These are phyloP conservation scores for Trichoderma atroviride DNA, from an alignment of 2,329 filamentous ascomycete genomes.

Conservation along the genomic window DNA sequence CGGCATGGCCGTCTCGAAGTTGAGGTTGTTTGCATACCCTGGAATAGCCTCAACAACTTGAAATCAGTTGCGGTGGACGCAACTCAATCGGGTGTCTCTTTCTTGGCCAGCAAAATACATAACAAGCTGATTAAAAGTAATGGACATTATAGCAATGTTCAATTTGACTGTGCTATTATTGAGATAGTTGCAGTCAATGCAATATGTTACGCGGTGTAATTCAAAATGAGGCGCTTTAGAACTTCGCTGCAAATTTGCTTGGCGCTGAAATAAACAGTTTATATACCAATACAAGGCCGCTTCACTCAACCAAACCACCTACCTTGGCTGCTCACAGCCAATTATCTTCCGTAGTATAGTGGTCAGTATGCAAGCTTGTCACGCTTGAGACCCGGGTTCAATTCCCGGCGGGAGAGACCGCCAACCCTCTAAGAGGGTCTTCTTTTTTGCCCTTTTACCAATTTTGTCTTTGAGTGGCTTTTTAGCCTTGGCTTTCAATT, in stretches of 20 bases:
- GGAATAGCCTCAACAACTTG: not conserved
- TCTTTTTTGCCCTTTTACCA: not conserved
- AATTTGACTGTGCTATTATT: not conserved
- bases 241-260: not conserved
- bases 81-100: not conserved
- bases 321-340: conserved; percentile 26
- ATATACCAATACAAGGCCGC: not conserved
- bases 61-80: not conserved
- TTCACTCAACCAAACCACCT: not conserved
- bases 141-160: not conserved
- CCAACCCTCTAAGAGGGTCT: conserved; percentile 16
- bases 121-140: too few relatives aligned
- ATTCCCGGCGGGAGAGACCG: conserved; percentile 32
- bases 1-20: not conserved
- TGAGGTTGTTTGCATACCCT: not conserved
- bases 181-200: accelerated
- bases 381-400: conserved; percentile 33
- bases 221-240: not conserved
- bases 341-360: conserved; percentile 32
- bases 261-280: not conserved
- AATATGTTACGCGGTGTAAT: not conserved
- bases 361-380: conserved; percentile 34
- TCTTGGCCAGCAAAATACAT: not conserved
- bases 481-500: not conserved
- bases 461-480: too few relatives aligned